Evolutionary conservation across 2,329 filamentous ascomycete genomes (phyloP).

Genomic region (Pseudogymnoascus sp.): DNA sequence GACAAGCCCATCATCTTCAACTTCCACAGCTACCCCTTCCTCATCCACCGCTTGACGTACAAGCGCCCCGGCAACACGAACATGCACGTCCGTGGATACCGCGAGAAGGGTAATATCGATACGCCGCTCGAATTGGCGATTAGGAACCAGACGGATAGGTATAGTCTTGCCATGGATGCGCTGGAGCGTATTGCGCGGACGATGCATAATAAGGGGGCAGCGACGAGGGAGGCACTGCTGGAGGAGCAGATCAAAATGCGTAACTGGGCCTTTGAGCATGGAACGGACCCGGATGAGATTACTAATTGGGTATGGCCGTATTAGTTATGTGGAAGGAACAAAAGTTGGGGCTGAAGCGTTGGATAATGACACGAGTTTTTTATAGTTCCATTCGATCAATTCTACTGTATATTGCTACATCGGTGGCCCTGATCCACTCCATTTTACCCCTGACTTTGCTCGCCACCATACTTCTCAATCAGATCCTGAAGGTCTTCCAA

Average conservation of each 20-base stretch:
- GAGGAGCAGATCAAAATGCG: slow-evolving; percentile 57
- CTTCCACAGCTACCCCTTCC: slow-evolving; percentile 77
- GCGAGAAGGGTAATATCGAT: slow-evolving; percentile 78
- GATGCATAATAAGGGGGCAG: slow-evolving; percentile 55
- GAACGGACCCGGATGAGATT: slow-evolving; percentile 50
- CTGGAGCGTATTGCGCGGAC: slow-evolving; percentile 55
- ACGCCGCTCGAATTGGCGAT: slow-evolving; percentile 73
- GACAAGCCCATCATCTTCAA: slow-evolving; percentile 72
- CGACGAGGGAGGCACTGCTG: slow-evolving; percentile 55
- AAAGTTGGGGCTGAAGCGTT: background rate
- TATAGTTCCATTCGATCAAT: too few relatives aligned
- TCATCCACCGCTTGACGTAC: slow-evolving; percentile 70
- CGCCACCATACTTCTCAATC: background rate
- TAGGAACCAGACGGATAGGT: slow-evolving; percentile 69
- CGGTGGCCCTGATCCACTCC: too few relatives aligned
- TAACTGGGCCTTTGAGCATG: slow-evolving; percentile 60
- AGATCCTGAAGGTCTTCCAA: background rate
- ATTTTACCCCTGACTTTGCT: background rate
- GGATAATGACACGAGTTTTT: too few relatives aligned
- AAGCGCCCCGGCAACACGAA: slow-evolving; percentile 61
- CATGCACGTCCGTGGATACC: slow-evolving; percentile 70
- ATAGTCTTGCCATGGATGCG: slow-evolving; percentile 68
- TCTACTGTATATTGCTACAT: too few relatives aligned
- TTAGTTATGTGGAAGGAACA: background rate
- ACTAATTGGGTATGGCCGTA: slow-evolving; percentile 26